Percentiles rank a stretch among this genome's conserved stretches.
phyloP scores from a whole-genome alignment of 352 stramenopile genomes.

The Phytopythium delawarense region DNA sequence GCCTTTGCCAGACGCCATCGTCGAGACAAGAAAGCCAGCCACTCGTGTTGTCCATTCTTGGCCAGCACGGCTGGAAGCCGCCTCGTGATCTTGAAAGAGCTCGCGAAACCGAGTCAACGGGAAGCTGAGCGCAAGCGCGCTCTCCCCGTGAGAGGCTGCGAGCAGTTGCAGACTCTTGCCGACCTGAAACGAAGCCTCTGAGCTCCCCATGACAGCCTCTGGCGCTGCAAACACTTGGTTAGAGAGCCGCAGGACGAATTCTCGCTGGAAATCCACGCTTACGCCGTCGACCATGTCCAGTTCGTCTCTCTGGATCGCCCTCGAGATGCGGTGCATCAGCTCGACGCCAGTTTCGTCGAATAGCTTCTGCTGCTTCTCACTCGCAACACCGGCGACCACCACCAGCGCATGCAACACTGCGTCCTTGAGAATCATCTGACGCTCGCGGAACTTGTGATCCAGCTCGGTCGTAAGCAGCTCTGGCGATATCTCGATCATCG shows the following conservation, averaged over 20 bases:
- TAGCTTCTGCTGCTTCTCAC: constrained; percentile 26
- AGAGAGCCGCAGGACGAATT: constrained; percentile 9
- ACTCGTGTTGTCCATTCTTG: constrained; percentile 14
- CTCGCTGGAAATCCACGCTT: constrained; percentile 2
- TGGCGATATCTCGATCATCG: constrained; percentile 32
- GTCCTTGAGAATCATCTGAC: constrained; percentile 19
- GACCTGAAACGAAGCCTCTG: constrained; percentile 13
- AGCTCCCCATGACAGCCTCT: background rate
- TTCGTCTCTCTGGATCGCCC: constrained; percentile 28
- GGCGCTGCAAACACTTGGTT: constrained; percentile 3
- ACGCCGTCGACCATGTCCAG: constrained; percentile 15
- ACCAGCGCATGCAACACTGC: constrained; percentile 27
- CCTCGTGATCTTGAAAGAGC: constrained; percentile 8
- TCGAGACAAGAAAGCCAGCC: constrained; percentile 12
- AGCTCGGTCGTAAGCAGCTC: constrained; percentile 27
- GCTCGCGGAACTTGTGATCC: constrained; percentile 23
- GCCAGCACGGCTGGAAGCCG: background rate
- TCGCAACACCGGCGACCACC: constrained; percentile 17
- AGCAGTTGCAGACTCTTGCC: constrained; percentile 26
- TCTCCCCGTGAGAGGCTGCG: constrained; percentile 11
- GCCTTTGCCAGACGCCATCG: constrained; percentile 4
- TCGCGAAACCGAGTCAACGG: constrained; percentile 17
- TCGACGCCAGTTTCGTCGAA: constrained; percentile 25
- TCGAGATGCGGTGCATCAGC: constrained; percentile 29
- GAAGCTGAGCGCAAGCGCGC: constrained; percentile 14